These are phyloP conservation scores for Nannizzia gypsea DNA, from an alignment of 2,329 filamentous ascomycete genomes.

Conservation along the genomic window DNA sequence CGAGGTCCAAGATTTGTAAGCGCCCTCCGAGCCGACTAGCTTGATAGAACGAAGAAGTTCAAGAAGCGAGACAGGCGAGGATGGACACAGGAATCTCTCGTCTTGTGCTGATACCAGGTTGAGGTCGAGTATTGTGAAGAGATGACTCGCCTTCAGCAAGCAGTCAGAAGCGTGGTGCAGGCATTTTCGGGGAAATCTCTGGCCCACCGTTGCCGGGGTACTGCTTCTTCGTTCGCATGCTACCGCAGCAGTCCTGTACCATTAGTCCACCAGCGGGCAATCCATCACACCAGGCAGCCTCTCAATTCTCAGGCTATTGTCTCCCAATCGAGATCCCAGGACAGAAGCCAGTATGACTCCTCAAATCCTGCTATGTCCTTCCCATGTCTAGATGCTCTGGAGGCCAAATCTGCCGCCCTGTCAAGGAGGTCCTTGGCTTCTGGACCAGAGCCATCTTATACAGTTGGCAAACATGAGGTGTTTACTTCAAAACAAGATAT, in stretches of 20 bases:
- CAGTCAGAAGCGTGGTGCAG: neutral
- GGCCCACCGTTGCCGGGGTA: neutral
- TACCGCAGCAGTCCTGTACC: neutral
- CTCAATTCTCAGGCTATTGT: neutral
- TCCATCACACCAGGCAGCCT: neutral
- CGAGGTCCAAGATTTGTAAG: slow-evolving; percentile 1
- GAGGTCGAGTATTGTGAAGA: neutral
- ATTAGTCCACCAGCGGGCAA: neutral
- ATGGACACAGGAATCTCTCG: neutral
- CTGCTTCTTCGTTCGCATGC: neutral
- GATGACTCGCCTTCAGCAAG: neutral
- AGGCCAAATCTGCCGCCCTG: slow-evolving; percentile 64
- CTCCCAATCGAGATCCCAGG: neutral
- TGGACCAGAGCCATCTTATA: slow-evolving; percentile 90
- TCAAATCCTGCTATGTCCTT: slow-evolving; percentile 83
- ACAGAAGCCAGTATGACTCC: slow-evolving; percentile 17
- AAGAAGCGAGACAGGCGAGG: neutral
- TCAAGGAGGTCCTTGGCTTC: slow-evolving; percentile 54
- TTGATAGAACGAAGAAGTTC: neutral
- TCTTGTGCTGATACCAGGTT: neutral
- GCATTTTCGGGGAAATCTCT: neutral
- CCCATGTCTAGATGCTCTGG: slow-evolving; percentile 76
- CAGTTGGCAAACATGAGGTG: slow-evolving; percentile 66
- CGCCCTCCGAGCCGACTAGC: neutral
- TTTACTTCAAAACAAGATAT: slow-evolving; percentile 66